phyloP scores from a whole-genome alignment of 352 stramenopile species.

The Ophiocytium majus region DNA sequence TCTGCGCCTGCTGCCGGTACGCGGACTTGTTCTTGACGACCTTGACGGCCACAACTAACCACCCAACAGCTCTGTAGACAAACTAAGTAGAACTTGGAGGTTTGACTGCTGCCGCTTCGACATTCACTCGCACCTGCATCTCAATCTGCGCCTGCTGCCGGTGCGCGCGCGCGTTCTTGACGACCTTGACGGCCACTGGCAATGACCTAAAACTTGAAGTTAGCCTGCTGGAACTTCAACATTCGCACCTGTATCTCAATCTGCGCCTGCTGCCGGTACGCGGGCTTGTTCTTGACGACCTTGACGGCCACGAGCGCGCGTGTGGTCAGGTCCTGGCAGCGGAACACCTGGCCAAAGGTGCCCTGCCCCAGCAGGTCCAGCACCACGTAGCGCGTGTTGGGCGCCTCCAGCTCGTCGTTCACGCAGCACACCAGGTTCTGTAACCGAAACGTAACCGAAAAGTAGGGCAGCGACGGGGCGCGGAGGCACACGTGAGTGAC shows the following conservation, averaged over 20 bases:
- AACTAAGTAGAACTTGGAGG: no score
- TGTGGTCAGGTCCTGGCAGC: slow-evolving; percentile 76
- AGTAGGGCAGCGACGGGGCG: no score
- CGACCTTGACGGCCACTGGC: no score
- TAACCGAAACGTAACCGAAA: no score
- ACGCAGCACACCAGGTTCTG: slow-evolving; percentile 59
- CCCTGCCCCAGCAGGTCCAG: slow-evolving; percentile 85
- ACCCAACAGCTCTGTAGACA: no score
- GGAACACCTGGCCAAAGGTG: slow-evolving; percentile 97
- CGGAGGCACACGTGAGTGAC: no score
- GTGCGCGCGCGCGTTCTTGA: not conserved
- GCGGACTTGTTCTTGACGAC: slow-evolving; percentile 94
- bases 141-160: not conserved
- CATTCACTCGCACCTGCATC: not conserved
- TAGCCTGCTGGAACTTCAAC: no score
- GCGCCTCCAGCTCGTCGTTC: slow-evolving; percentile 54
- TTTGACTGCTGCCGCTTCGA: no score
- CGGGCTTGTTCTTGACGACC: slow-evolving; percentile 94
- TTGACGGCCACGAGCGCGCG: slow-evolving; percentile 89
- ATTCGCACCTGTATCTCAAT: slow-evolving; percentile 85
- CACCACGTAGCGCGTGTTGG: slow-evolving; percentile 72
- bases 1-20: slow-evolving; percentile 86
- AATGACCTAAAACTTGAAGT: not conserved
- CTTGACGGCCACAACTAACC: slow-evolving; percentile 73
- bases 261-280: slow-evolving; percentile 89